Base-by-base conservation (phyloP, 331 rosid species). In the Malus hybrid region DNA sequence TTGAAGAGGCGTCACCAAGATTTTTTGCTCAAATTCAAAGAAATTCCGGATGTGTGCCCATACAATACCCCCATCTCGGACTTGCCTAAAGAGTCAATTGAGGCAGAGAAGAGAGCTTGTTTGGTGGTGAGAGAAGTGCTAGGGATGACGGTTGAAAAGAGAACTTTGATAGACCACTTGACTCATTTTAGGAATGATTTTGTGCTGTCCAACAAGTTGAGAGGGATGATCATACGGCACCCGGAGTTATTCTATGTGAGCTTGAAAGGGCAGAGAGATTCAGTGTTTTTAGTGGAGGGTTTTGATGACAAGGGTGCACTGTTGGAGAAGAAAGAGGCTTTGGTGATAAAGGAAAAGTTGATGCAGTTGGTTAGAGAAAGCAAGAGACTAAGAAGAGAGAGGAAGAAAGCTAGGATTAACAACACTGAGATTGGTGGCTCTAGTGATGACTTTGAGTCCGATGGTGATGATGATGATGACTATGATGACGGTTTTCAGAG, bases 121-220 rank as follows among this genome's bases (percentile, higher is more conserved):
- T 90, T 92, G 48, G 82, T 91, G 42, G 86, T 93, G 61, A 85
- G 97, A 73, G 98, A 93, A 79, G 82, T 88, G 76, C 78, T 91
- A 65, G 96, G 89, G 62, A 91, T 93, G 96, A 93, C 70, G 12
- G 75, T 83, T 71, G 98, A 80, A 80, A 91, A 86, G 88, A 87
- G 93, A 80, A 93, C 96, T 80, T 86, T 93, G 74, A 81, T 93
- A 57, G 97, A 93, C 64, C 98, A 93, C 79, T 74, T 93, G 83
- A 90, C 95, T 52, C 98, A 93, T 81, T 93, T 90, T 79, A 93
- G 98, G 82, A 90, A 83, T 88, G 98, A 88, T 70, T 90, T 93
- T 78, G 90, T 89, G 68, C 87, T 91, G 70, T 84, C 98, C 29
- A 91, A 91, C 89, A 91, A 90, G 83, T 76, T 93, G 87, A 88